Evolutionary conservation across 192 early-diverging fungal genomes (phyloP).

Genomic region (Tieghemiomyces parasiticus): DNA sequence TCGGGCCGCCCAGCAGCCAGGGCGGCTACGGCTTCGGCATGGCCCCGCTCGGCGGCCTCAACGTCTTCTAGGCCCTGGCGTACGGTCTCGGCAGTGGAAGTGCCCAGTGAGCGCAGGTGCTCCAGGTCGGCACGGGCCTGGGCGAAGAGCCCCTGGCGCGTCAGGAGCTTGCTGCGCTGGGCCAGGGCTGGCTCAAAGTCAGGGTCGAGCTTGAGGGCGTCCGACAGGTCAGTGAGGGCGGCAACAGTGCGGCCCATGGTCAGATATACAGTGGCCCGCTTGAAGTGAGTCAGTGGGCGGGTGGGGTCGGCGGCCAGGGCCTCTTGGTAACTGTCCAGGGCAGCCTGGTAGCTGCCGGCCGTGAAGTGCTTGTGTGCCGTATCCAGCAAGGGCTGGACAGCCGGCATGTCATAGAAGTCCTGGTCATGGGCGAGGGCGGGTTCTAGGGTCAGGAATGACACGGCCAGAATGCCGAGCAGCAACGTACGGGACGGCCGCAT

Average conservation of each 20-base stretch:
- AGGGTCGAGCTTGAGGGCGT: conserved; percentile 61
- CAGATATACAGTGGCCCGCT: conserved; percentile 71
- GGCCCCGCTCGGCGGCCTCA: conserved; percentile 25
- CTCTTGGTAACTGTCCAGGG: conserved; percentile 23
- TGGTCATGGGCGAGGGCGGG: background rate
- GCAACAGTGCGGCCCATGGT: conserved; percentile 48
- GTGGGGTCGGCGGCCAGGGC: conserved; percentile 53
- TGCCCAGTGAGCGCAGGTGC: conserved; percentile 5
- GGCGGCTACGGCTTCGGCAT: conserved; percentile 23
- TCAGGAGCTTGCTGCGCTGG: conserved; percentile 54
- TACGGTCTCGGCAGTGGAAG: background rate
- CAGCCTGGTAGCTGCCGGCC: conserved; percentile 20
- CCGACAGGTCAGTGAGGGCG: conserved; percentile 71
- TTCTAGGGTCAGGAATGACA: no score
- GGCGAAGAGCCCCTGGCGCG: conserved; percentile 48
- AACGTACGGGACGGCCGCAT: no score
- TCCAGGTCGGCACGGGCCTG: conserved; percentile 44
- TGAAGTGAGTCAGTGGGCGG: conserved; percentile 77
- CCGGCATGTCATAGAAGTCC: background rate
- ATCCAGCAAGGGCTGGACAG: conserved; percentile 13
- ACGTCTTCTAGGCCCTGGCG: conserved; percentile 17
- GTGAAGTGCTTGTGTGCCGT: conserved; percentile 24
- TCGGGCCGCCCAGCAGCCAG: conserved; percentile 27
- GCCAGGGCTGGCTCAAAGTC: conserved; percentile 65
- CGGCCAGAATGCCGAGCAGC: no score